Percentiles rank a stretch among this genome's conserved stretches.
Evolutionary conservation across 371 early-diverging fungal genomes (phyloP).

Genomic region (Rhizopus delemar): DNA sequence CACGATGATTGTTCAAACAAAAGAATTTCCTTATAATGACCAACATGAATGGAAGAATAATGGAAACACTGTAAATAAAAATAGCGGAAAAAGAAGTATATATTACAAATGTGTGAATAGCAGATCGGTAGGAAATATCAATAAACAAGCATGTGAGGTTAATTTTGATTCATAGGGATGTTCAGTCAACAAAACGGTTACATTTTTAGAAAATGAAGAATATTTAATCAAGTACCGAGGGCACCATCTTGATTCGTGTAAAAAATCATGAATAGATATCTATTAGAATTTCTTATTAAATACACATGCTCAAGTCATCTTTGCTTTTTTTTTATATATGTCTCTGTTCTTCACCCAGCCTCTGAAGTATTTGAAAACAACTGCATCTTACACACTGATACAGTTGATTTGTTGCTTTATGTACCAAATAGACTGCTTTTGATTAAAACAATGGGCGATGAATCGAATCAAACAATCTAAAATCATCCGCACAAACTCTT

Average conservation of each 20-base stretch:
- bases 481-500: too few relatives aligned
- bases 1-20: conserved; percentile 53
- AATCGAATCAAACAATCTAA: too few relatives aligned
- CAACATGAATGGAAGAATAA: conserved; percentile 58
- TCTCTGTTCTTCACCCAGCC: too few relatives aligned
- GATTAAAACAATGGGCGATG: too few relatives aligned
- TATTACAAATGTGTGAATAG: conserved; percentile 52
- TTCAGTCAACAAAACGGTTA: conserved; percentile 53
- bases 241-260: conserved; percentile 32
- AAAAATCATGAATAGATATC: background rate
- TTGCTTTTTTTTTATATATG: too few relatives aligned
- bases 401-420: too few relatives aligned
- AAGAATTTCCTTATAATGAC: conserved; percentile 45
- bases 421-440: too few relatives aligned
- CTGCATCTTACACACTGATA: too few relatives aligned
- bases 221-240: conserved; percentile 55
- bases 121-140: conserved; percentile 16
- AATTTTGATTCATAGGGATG: conserved; percentile 18
- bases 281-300: too few relatives aligned
- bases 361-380: too few relatives aligned
- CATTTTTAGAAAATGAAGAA: conserved; percentile 47
- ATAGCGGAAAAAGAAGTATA: conserved; percentile 52
- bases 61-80: conserved; percentile 55
- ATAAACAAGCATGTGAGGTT: background rate
- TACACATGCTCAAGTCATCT: too few relatives aligned